phyloP scores from a whole-genome alignment of 2,329 filamentous ascomycete species.

The Dactylellina cionopaga region DNA sequence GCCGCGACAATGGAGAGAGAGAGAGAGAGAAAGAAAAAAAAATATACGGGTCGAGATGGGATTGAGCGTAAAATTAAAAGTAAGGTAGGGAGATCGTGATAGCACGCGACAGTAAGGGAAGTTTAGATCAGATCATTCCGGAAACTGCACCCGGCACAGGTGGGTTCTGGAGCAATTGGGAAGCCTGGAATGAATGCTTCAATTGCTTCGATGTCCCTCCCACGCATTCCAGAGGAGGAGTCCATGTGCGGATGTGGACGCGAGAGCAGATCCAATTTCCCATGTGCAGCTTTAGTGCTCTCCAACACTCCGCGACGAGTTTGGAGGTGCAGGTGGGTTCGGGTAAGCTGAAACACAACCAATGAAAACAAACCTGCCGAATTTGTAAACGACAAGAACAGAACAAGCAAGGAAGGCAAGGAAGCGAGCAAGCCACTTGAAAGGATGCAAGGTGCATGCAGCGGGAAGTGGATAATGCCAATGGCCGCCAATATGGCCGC shows the following conservation, averaged over 20 bases:
- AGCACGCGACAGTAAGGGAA: conserved; percentile 37
- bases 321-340: conserved; percentile 5
- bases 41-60: neutral
- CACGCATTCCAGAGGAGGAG: conserved; percentile 44
- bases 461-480: conserved; percentile 34
- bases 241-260: conserved; percentile 35
- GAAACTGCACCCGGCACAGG: conserved; percentile 42
- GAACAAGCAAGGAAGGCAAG: conserved; percentile 33
- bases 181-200: conserved; percentile 44
- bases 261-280: conserved; percentile 51
- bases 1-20: neutral
- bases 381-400: conserved; percentile 15
- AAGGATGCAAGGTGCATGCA: conserved; percentile 34
- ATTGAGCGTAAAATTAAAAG: conserved; percentile 5
- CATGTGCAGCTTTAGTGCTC: conserved; percentile 20
- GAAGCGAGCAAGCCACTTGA: conserved; percentile 41
- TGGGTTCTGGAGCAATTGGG: conserved; percentile 13
- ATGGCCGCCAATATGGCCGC: conserved; percentile 16
- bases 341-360: conserved; percentile 47
- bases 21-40: too few relatives aligned
- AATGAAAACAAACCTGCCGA: conserved; percentile 50
- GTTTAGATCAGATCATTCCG: conserved; percentile 26
- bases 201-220: conserved; percentile 23
- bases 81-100: conserved; percentile 18
- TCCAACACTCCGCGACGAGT: neutral